phyloP scores from a whole-genome alignment of 306 rosid genomes.

The Arachis hypogaea region DNA sequence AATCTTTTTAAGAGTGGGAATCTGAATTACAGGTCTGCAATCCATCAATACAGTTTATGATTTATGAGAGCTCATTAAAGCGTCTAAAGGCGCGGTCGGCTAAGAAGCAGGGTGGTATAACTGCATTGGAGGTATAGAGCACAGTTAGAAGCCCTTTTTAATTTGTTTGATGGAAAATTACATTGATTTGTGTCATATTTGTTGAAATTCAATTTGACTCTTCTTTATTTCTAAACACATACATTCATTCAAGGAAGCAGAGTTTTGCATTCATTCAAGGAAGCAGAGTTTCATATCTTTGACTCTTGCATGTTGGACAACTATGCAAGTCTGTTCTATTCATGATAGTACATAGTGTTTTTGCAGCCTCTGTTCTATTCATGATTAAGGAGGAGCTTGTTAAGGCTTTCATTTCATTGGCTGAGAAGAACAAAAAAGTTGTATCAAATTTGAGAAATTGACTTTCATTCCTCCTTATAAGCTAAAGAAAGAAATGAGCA shows the following conservation, averaged over 20 bases:
- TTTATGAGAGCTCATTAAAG: constrained; percentile 72
- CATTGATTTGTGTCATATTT: too few species aligned
- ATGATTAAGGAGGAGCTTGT: constrained; percentile 85
- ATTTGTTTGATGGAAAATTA: constrained; percentile 12
- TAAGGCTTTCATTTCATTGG: constrained; percentile 55
- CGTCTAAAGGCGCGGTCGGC: constrained; percentile 57
- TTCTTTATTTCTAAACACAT: too few species aligned
- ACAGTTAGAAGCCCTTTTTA: constrained; percentile 23
- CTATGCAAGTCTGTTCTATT: too few species aligned
- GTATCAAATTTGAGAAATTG: constrained; percentile 29
- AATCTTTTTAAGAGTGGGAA: constrained; percentile 20
- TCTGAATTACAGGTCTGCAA: constrained; percentile 68
- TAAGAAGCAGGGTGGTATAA: constrained; percentile 54
- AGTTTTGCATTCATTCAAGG: too few species aligned
- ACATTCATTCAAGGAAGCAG: not conserved
- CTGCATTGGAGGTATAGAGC: constrained; percentile 68
- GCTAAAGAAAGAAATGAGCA: too few species aligned
- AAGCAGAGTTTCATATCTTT: too few species aligned
- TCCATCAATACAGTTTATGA: constrained; percentile 88
- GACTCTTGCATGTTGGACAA: too few species aligned
- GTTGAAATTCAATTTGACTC: too few species aligned
- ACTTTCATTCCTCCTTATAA: not conserved
- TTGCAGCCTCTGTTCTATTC: constrained; percentile 83
- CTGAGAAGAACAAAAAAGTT: constrained; percentile 46
- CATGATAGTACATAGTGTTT: constrained; percentile 76